These are phyloP conservation scores for Colletotrichum sp. DNA, from an alignment of 2,329 filamentous ascomycete species.

Conservation along the genomic window DNA sequence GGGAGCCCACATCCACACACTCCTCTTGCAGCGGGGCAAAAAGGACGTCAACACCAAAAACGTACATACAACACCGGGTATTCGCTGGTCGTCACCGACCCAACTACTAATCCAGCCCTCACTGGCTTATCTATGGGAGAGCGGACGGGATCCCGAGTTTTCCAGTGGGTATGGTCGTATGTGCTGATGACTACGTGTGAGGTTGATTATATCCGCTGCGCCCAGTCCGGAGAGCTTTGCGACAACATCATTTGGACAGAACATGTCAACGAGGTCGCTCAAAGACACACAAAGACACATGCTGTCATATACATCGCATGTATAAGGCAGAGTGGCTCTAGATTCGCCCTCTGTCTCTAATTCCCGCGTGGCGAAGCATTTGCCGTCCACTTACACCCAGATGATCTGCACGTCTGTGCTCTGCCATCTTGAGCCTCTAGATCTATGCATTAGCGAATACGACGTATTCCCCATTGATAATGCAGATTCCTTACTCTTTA, in stretches of 20 bases:
- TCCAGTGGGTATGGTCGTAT: conserved; percentile 4
- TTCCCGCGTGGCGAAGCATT: not conserved
- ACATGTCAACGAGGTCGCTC: not conserved
- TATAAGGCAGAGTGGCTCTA: not conserved
- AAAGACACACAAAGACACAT: not conserved
- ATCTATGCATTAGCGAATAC: not conserved
- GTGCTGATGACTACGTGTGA: fast-evolving
- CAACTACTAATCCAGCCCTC: conserved; percentile 5
- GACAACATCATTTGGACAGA: not conserved
- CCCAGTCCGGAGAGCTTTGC: not conserved
- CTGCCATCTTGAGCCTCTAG: not conserved
- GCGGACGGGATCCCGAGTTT: conserved; percentile 5
- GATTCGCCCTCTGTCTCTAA: not conserved
- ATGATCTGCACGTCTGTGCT: not conserved
- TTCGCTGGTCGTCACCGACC: conserved; percentile 5
- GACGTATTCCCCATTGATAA: not conserved
- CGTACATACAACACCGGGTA: not conserved
- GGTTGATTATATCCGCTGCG: not conserved
- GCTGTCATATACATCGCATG: not conserved
- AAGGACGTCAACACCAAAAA: not conserved
- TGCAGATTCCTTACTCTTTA: not conserved
- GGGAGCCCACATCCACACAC: not conserved
- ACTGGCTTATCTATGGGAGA: conserved; percentile 6
- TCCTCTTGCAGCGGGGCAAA: not conserved
- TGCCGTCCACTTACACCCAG: not conserved